Conservation (phyloP, 2,329 filamentous ascomycete genomes). For the Shiraia bambusicola region DNA sequence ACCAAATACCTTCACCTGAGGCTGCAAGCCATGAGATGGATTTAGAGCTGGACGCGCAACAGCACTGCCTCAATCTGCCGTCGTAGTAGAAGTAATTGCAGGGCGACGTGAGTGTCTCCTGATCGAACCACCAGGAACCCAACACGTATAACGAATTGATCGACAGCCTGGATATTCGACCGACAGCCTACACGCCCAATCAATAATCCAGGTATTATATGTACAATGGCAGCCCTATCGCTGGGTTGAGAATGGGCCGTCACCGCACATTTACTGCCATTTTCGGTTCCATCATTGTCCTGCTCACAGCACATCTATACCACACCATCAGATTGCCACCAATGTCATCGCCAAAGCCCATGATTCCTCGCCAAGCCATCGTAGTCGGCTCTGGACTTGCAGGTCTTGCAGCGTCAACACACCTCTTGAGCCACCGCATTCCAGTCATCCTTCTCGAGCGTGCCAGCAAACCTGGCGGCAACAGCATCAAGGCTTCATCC, state of each 20-base stretch:
- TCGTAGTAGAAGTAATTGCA: background rate
- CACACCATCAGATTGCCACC: background rate
- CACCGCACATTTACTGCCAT: background rate
- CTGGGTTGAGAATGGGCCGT: conserved; percentile 4
- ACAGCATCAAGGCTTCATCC: conserved; percentile 67
- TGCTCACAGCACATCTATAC: conserved; percentile 8
- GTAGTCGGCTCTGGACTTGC: conserved; percentile 67
- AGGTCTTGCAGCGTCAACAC: conserved; percentile 60
- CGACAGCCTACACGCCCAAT: conserved; percentile 1
- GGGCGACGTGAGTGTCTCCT: background rate
- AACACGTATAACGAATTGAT: conserved; percentile 4
- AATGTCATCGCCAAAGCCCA: conserved; percentile 10
- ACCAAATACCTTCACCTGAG: background rate
- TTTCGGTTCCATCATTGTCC: background rate
- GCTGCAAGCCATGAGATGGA: too few species aligned
- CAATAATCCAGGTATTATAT: conserved; percentile 8
- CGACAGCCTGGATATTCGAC: conserved; percentile 13
- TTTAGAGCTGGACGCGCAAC: background rate
- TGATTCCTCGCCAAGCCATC: conserved; percentile 47
- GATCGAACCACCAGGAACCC: background rate
- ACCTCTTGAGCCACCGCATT: conserved; percentile 56
- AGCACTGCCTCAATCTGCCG: too few species aligned
- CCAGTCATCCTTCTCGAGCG: conserved; percentile 62
- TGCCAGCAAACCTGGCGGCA: conserved; percentile 61
- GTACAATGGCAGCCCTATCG: background rate